Conservation (phyloP, 2,329 filamentous ascomycete species). For the Aspergillus pseudonomiae region DNA sequence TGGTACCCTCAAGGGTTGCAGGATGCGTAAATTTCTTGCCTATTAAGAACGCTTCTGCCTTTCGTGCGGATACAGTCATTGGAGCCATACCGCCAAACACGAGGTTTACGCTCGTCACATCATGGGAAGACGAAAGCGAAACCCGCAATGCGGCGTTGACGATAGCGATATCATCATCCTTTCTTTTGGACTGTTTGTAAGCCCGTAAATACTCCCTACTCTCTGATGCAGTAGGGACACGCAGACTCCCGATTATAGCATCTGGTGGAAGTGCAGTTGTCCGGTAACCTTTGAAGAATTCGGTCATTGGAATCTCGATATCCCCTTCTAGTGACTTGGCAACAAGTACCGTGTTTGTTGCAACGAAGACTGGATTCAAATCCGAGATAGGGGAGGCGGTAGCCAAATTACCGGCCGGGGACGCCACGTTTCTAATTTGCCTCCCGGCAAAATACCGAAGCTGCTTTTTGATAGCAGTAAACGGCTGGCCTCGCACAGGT, state of each 20-base stretch:
- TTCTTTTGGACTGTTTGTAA: slow-evolving; percentile 96
- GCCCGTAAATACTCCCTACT: slow-evolving; percentile 83
- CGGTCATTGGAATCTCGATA: slow-evolving; percentile 84
- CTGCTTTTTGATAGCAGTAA: slow-evolving; percentile 89
- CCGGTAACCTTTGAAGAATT: slow-evolving; percentile 92
- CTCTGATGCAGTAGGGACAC: slow-evolving; percentile 75
- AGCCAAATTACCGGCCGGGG: slow-evolving; percentile 88
- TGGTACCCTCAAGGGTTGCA: slow-evolving; percentile 82
- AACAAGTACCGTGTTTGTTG: slow-evolving; percentile 77
- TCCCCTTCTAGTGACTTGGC: slow-evolving; percentile 75
- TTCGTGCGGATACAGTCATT: slow-evolving; percentile 83
- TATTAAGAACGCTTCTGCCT: slow-evolving; percentile 70
- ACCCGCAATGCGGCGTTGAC: slow-evolving; percentile 86
- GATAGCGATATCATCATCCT: slow-evolving; percentile 98
- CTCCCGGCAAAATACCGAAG: slow-evolving; percentile 92
- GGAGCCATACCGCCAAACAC: slow-evolving; percentile 97
- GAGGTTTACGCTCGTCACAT: slow-evolving; percentile 74
- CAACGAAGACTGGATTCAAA: slow-evolving; percentile 90
- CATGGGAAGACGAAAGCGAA: slow-evolving; percentile 67
- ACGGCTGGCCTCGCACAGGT: slow-evolving; percentile 70
- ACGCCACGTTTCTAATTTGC: slow-evolving; percentile 97
- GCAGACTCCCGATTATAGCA: slow-evolving; percentile 81
- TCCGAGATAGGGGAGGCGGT: slow-evolving; percentile 97
- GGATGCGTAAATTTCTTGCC: slow-evolving; percentile 81
- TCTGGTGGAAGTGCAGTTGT: slow-evolving; percentile 78